These are phyloP conservation scores for Colletotrichum theobromicola DNA, from an alignment of 2,329 filamentous ascomycete genomes.

Conservation along the genomic window DNA sequence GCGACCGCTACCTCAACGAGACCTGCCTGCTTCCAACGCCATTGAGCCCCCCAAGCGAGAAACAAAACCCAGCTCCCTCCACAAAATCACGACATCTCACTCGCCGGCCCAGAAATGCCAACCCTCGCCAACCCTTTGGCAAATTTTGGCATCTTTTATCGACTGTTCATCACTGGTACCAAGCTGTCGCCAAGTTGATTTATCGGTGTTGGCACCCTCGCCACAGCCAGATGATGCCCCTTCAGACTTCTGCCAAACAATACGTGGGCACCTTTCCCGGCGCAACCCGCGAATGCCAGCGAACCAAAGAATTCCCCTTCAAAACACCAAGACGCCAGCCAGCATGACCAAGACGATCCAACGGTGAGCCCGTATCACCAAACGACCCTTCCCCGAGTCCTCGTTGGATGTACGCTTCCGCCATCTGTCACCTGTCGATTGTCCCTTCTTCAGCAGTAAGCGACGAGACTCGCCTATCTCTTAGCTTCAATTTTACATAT, in stretches of 20 bases:
- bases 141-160: slow-evolving; percentile 14
- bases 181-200: slow-evolving; percentile 18
- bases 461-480: slow-evolving; percentile 7
- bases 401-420: background rate
- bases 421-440: background rate
- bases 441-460: background rate
- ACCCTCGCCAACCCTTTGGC: slow-evolving; percentile 12
- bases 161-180: slow-evolving; percentile 13
- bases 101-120: slow-evolving; percentile 20
- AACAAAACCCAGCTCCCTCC: background rate
- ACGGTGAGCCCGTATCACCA: background rate
- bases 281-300: background rate
- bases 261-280: background rate
- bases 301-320: background rate
- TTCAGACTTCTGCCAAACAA: background rate
- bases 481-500: background rate
- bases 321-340: background rate
- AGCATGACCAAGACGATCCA: background rate
- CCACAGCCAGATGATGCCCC: slow-evolving; percentile 11
- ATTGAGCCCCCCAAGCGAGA: background rate
- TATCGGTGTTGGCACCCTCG: slow-evolving; percentile 17
- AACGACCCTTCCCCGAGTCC: background rate
- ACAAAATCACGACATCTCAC: slow-evolving; percentile 1
- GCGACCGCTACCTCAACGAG: background rate
- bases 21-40: background rate